Percentiles rank a stretch among this genome's conserved stretches.
phyloP scores from a whole-genome alignment of 140 eudicot genomes.

The Erigeron philadelphicus region DNA sequence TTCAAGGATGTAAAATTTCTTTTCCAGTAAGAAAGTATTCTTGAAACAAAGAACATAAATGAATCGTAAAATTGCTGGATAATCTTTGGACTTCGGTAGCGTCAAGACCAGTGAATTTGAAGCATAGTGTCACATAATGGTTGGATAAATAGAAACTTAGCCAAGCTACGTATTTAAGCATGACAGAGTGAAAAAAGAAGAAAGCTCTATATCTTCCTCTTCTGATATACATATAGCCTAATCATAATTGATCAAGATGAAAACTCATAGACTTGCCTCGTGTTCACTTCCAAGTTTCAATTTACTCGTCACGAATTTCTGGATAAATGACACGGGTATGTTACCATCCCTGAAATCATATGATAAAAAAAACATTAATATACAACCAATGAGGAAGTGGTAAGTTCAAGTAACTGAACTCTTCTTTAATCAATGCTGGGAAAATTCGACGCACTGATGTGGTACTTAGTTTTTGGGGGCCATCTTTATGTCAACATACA shows the following conservation, averaged over 20 bases:
- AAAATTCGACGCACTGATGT: background rate
- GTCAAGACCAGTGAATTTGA: background rate
- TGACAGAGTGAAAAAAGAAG: background rate
- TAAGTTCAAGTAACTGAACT: background rate
- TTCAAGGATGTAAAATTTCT: background rate
- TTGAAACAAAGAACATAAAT: background rate
- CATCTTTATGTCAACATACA: background rate
- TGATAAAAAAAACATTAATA: constrained; percentile 7
- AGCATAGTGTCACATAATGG: background rate
- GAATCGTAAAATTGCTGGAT: background rate
- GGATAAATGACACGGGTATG: constrained; percentile 59
- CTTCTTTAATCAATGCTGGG: background rate
- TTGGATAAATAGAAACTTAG: constrained; percentile 4
- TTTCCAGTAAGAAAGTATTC: background rate
- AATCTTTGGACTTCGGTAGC: background rate
- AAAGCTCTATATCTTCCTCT: background rate
- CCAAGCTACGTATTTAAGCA: background rate
- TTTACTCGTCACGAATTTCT: constrained; percentile 66
- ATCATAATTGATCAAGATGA: background rate
- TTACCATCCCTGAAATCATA: constrained; percentile 57
- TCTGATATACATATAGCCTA: background rate
- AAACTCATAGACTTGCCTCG: constrained; percentile 45
- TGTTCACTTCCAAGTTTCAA: constrained; percentile 63
- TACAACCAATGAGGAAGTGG: constrained; percentile 8
- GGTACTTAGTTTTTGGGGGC: no score